These are phyloP conservation scores for Niveomyces coronatus DNA, from an alignment of 2,329 filamentous ascomycete species.

Conservation along the genomic window DNA sequence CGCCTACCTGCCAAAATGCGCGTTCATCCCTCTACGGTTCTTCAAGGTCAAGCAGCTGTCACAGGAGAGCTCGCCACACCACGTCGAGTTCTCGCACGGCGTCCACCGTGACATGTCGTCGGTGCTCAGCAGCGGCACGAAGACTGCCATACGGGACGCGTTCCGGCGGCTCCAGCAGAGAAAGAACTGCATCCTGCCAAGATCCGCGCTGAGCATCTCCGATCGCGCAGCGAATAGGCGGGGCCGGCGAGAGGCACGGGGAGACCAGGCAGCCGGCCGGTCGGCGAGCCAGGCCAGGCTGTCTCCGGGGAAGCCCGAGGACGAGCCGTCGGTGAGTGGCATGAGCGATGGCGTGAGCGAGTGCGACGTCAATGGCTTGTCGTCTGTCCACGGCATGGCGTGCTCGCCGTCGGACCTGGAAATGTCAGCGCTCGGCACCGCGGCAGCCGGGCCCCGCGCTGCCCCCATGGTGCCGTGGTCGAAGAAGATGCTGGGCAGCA, in stretches of 20 bases:
- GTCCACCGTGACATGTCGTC: slow-evolving; percentile 52
- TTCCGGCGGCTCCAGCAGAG: background rate
- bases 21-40: slow-evolving; percentile 52
- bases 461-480: background rate
- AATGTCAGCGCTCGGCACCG: background rate
- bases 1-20: slow-evolving; percentile 38
- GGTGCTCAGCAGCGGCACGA: slow-evolving; percentile 23
- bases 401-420: slow-evolving; percentile 1
- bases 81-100: slow-evolving; percentile 48
- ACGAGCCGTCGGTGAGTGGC: slow-evolving; percentile 1
- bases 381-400: slow-evolving; percentile 1
- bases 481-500: slow-evolving; percentile 37
- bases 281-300: slow-evolving; percentile 13
- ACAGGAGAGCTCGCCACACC: slow-evolving; percentile 41
- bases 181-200: background rate
- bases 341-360: slow-evolving; percentile 3
- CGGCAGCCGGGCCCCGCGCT: too few relatives aligned
- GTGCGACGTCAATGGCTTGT: slow-evolving; percentile 2
- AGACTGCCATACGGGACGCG: background rate
- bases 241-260: background rate
- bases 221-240: background rate
- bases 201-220: background rate
- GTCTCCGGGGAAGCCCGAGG: slow-evolving; percentile 12
- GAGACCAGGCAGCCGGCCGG: background rate
- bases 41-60: slow-evolving; percentile 58